Evolutionary conservation across 768 basidiomycete genomes (phyloP).

Genomic region (Vishniacozyma victoriae): DNA sequence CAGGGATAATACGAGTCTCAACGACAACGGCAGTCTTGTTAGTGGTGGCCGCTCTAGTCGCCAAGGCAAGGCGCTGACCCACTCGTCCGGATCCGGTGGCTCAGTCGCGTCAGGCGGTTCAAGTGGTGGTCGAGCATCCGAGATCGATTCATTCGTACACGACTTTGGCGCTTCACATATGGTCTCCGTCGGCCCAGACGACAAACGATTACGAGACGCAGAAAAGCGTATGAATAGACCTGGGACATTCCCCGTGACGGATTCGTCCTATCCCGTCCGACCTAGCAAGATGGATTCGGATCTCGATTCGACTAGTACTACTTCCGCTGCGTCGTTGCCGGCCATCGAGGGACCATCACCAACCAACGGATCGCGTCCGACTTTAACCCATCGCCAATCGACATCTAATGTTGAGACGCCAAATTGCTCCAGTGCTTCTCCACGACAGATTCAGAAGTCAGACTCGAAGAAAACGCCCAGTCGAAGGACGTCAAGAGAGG

Average conservation of each 20-base stretch:
- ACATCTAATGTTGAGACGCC: not conserved
- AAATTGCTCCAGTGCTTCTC: not conserved
- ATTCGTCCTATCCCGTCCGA: slow-evolving; percentile 38
- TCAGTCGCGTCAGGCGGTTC: slow-evolving; percentile 17
- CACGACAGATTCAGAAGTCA: not conserved
- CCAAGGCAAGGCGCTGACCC: no score
- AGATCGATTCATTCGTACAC: slow-evolving; percentile 48
- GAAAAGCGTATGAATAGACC: slow-evolving; percentile 33
- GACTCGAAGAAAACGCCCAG: not conserved
- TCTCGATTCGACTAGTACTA: not conserved
- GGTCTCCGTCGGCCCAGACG: slow-evolving; percentile 19
- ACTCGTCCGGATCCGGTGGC: slow-evolving; percentile 8
- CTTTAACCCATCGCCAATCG: no score
- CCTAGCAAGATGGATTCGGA: slow-evolving; percentile 27
- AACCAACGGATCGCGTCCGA: not conserved
- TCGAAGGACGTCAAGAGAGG: not conserved
- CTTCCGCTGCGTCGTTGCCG: no score
- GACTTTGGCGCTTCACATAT: slow-evolving; percentile 45
- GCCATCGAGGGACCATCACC: no score
- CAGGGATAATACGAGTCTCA: not conserved
- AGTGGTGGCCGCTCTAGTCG: not conserved
- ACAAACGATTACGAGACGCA: slow-evolving; percentile 29
- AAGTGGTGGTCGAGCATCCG: slow-evolving; percentile 18
- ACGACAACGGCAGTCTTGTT: not conserved
- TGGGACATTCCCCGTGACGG: slow-evolving; percentile 42